Base-by-base conservation (phyloP, 805 yeast genomes). In the Metschnikowia continentalis region DNA sequence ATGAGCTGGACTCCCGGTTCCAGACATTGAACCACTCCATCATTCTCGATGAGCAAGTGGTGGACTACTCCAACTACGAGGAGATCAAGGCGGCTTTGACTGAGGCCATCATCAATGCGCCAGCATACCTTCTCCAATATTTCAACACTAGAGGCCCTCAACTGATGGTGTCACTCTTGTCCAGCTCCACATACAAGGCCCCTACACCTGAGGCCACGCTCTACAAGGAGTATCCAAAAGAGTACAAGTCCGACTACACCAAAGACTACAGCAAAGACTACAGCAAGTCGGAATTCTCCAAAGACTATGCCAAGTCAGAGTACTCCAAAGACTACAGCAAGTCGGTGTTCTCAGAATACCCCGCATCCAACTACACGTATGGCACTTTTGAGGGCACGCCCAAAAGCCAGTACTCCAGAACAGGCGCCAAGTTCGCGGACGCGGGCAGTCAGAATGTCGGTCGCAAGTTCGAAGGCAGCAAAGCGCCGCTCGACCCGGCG, bases 11-110 rank as follows among this genome's bases (percentile, higher is more conserved):
- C 53, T 40, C 50, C 26, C 54, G 61, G 42, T 65, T 54, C 56
- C 72, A 65, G 54, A 54, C 58, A 10, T 47, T 67, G 15, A 62
- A 60, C 40, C 48, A 53, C 17, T 42, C 54, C 30, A 43, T 56
- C 17, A 37, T 46, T 11, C 23, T 35, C 17, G 47, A 52, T 32
- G 45, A 45, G 7, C 14, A 36, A 3, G 44, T 36, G 15, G 39
- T 48, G 4, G 58, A 53, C 37, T 41, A 30, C 46, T 30, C 40
- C 37, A 38, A 43, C 14, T 47, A 50, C 40, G 20, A 37, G 13
- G 51, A 42, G n/a, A 55, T 53, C 42, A 54, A 49, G 33, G 48
- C 42, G 14, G 32, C 45, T 35, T 41, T 58, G 48, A 49, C 49
- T 11, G 17, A 33, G 2, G 54, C 56, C 17, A 43, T 57, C 23